Evolutionary conservation across 768 basidiomycete genomes (phyloP).

Genomic region (Hirschioporus abietinus): DNA sequence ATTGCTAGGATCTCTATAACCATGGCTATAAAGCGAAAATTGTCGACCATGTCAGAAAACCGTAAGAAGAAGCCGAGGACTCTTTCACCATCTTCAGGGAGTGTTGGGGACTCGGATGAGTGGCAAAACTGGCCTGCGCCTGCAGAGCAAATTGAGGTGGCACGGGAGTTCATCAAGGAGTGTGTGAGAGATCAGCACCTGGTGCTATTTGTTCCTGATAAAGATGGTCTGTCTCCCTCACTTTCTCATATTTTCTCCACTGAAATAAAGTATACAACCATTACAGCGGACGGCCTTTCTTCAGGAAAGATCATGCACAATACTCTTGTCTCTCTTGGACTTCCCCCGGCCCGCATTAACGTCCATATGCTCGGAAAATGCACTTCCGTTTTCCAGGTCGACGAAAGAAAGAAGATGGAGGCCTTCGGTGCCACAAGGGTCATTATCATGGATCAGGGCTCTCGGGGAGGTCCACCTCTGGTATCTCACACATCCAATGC

Average conservation of each 20-base stretch:
- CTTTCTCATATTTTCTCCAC: background rate
- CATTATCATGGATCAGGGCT: conserved; percentile 43
- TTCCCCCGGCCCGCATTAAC: conserved; percentile 23
- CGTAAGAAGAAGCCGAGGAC: background rate
- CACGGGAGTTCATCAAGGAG: background rate
- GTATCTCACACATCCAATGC: conserved; percentile 13
- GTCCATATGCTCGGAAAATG: conserved; percentile 39
- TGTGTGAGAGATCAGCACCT: background rate
- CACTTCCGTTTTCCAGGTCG: conserved; percentile 31
- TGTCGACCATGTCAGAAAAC: background rate
- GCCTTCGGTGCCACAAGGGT: conserved; percentile 24
- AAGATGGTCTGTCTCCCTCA: conserved; percentile 23
- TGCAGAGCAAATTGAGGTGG: background rate
- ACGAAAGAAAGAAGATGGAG: conserved; percentile 26
- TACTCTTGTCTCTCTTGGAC: conserved; percentile 33
- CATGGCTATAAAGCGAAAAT: background rate
- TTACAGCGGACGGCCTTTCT: conserved; percentile 24
- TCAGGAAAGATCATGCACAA: conserved; percentile 31
- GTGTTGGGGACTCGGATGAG: background rate
- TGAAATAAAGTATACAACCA: background rate
- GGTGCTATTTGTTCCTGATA: conserved; percentile 37
- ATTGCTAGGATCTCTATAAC: background rate
- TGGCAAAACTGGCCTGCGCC: background rate
- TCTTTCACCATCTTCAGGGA: background rate
- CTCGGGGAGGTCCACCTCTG: conserved; percentile 31